Percentiles rank a stretch among this genome's conserved stretches.
Conservation (phyloP, 2,329 filamentous ascomycete genomes). For the Sporothrix brunneoviolacea region DNA sequence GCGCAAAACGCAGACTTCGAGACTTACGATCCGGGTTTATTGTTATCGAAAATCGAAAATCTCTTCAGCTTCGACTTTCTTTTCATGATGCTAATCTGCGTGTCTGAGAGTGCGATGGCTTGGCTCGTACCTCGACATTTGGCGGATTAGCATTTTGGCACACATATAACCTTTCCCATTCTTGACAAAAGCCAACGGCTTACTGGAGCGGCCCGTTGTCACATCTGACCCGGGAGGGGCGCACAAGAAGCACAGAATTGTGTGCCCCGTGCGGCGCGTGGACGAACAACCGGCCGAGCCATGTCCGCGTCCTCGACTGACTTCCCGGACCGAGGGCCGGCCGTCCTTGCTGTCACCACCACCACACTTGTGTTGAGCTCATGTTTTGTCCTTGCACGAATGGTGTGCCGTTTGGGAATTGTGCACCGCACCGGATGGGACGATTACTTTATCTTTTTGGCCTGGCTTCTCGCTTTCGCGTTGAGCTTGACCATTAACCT, state of each 20-base stretch:
- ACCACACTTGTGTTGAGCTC: constrained; percentile 63
- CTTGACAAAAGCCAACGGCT: too few species aligned
- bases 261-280: constrained; percentile 4
- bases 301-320: not conserved
- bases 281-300: not conserved
- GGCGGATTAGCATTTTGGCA: not conserved
- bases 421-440: constrained; percentile 67
- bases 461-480: constrained; percentile 67
- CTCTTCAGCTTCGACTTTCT: not conserved
- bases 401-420: constrained; percentile 66
- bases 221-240: not conserved
- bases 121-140: not conserved
- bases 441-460: constrained; percentile 73
- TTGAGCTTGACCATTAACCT: constrained; percentile 61
- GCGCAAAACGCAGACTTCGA: too few species aligned
- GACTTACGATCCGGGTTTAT: too few species aligned
- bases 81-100: not conserved
- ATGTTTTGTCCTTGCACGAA: constrained; percentile 66
- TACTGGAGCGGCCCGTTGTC: too few species aligned
- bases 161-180: too few species aligned
- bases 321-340: constrained; percentile 46
- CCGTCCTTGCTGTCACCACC: constrained; percentile 64
- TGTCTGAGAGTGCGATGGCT: not conserved
- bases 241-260: not conserved
- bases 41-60: not conserved